Percentiles rank a stretch among this genome's conserved stretches.
phyloP scores from a whole-genome alignment of 2,329 filamentous ascomycete species.

The Neobulgaria alba region DNA sequence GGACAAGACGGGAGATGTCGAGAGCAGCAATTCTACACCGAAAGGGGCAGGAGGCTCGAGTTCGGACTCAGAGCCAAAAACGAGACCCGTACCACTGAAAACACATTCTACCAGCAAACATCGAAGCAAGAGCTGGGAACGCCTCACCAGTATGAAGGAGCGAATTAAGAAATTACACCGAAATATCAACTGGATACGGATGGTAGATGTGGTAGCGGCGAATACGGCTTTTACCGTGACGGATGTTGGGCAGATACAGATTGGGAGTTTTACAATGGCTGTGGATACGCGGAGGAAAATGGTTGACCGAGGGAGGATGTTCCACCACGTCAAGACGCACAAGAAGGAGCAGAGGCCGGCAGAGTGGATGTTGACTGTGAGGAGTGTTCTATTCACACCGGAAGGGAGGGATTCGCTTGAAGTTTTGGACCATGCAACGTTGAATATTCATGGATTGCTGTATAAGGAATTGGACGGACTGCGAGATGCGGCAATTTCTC shows the following conservation, averaged over 20 bases:
- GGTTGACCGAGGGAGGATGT: slow-evolving; percentile 82
- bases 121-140: slow-evolving; percentile 71
- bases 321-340: slow-evolving; percentile 66
- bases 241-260: slow-evolving; percentile 75
- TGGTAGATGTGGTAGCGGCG: slow-evolving; percentile 81
- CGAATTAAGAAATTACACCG: slow-evolving; percentile 77
- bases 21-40: slow-evolving; percentile 18
- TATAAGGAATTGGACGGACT: slow-evolving; percentile 80
- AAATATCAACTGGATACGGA: slow-evolving; percentile 77
- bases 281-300: slow-evolving; percentile 89
- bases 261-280: slow-evolving; percentile 75
- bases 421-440: slow-evolving; percentile 74
- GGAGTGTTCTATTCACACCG: slow-evolving; percentile 82
- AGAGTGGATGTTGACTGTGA: slow-evolving; percentile 85
- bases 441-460: slow-evolving; percentile 87
- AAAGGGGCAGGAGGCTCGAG: slow-evolving; percentile 22
- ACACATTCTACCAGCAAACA: slow-evolving; percentile 26
- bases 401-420: slow-evolving; percentile 80
- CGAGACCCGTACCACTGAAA: slow-evolving; percentile 13
- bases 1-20: slow-evolving; percentile 24
- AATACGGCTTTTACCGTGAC: slow-evolving; percentile 69
- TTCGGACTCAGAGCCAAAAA: slow-evolving; percentile 14
- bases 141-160: slow-evolving; percentile 71
- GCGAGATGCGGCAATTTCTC: slow-evolving; percentile 77
- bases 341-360: slow-evolving; percentile 62